A percentile compares a stretch with the other conserved stretches of the same genome.
Conservation (phyloP, 1,284 basidiomycete species). For the Kwoniella shivajii region DNA sequence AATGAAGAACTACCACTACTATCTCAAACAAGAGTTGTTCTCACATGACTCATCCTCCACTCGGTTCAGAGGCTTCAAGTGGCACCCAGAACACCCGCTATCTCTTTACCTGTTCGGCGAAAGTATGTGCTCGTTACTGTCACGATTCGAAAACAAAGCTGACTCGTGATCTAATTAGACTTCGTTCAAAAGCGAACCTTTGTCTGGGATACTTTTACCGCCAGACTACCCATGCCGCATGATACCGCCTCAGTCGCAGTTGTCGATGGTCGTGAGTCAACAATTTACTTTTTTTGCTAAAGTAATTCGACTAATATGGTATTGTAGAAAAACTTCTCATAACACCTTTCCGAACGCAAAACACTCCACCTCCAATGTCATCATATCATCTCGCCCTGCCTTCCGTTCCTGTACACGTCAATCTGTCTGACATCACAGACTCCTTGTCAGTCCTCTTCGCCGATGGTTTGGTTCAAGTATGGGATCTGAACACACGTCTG, state of each 20-base stretch:
- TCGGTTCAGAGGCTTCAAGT: conserved; percentile 70
- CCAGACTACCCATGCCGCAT: conserved; percentile 64
- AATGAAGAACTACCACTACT: conserved; percentile 95
- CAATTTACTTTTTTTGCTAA: neutral
- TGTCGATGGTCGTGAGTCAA: conserved; percentile 77
- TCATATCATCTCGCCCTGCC: conserved; percentile 65
- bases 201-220: conserved; percentile 73
- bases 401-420: conserved; percentile 65
- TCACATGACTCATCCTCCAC: conserved; percentile 54
- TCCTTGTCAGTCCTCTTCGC: conserved; percentile 67
- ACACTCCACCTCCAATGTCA: conserved; percentile 94
- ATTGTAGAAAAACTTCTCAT: conserved; percentile 69
- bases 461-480: conserved; percentile 62
- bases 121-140: conserved; percentile 57
- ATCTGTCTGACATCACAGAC: conserved; percentile 65
- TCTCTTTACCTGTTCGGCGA: conserved; percentile 69
- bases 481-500: conserved; percentile 66
- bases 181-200: conserved; percentile 67
- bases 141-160: neutral
- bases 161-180: conserved; percentile 44
- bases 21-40: conserved; percentile 83
- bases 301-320: conserved; percentile 1
- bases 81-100: conserved; percentile 84
- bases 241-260: conserved; percentile 88
- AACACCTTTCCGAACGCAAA: conserved; percentile 87